phyloP scores from a whole-genome alignment of 176 grass and related monocot species.

The Saccharum spontaneum region DNA sequence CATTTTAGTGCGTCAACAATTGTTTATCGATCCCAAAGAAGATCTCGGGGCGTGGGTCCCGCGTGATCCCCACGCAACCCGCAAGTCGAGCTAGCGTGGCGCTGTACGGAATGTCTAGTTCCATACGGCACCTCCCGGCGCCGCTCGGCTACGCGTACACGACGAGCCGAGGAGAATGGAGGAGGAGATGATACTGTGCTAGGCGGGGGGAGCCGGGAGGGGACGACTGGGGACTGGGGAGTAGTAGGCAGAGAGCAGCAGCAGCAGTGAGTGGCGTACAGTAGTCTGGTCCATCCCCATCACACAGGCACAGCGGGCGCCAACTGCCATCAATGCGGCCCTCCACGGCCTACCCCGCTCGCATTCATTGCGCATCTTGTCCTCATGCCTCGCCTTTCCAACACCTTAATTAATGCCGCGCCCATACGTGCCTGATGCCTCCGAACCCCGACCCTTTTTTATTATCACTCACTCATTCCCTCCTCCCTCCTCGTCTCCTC shows the following conservation, averaged over 20 bases:
- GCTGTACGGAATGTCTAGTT: not conserved
- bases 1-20: not conserved
- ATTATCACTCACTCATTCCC: not conserved
- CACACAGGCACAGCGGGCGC: slow-evolving; percentile 35
- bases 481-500: too few relatives aligned
- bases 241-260: not conserved
- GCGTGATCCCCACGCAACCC: slow-evolving; percentile 6
- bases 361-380: slow-evolving; percentile 63
- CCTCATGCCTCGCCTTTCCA: slow-evolving; percentile 55
- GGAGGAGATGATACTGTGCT: too few relatives aligned
- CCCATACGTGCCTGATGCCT: slow-evolving; percentile 30
- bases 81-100: not conserved
- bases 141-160: slow-evolving; percentile 1
- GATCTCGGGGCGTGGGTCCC: slow-evolving; percentile 43
- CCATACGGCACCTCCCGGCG: not conserved
- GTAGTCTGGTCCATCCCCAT: slow-evolving; percentile 51
- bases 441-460: slow-evolving; percentile 2
- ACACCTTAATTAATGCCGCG: slow-evolving; percentile 45
- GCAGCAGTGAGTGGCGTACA: not conserved
- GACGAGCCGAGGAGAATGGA: not conserved
- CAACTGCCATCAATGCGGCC: slow-evolving; percentile 41
- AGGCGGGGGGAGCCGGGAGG: too few relatives aligned
- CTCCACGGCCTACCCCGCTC: not conserved
- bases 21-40: slow-evolving; percentile 52
- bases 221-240: not conserved